Base-by-base conservation (phyloP, 2,329 filamentous ascomycete genomes). In the Verticillium albo-atrum region DNA sequence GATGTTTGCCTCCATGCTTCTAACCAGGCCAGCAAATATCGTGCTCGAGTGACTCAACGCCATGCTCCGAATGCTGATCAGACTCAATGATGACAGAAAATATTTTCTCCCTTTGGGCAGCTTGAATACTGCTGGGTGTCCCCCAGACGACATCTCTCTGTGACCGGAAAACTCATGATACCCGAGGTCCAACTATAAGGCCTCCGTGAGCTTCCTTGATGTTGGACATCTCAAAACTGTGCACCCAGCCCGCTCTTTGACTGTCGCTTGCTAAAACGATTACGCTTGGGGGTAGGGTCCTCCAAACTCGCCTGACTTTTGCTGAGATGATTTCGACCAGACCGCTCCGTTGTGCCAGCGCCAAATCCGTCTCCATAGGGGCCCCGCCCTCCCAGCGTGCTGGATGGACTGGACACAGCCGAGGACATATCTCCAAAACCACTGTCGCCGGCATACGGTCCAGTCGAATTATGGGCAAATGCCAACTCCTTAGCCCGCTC, bases 191-290 rank as follows among this genome's bases (percentile, higher is more conserved):
- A 12, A 10, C 42, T 3, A 23, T 20, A 20, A 20, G 5, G 42
- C 9, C 12, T 23, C 25, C 20, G 25, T 50, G n/a, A 10, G 42
- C 20, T 20, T 50, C 12, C 14, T 20, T 23, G 6, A 12, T 23
- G 3, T 32, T 7, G 20, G 42, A 50, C 14, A 25, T 30, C 52
- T 76, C 70, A 96, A 71, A 97, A 97, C 56, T 91, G 90, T 55
- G 93, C 90, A 28, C 92, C 92, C 55, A 97, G 83, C n/a, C 94
- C 93, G 72, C 92, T 97, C 77, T 96, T 96, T 17, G 91, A 96
- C 75, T 97, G 92, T 66, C 94, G 83, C 76, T 95, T 95, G 77
- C 92, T 97, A 75, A 97, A 98, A 55, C 87, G 81, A 66, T 88
- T 86, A 55, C 82, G 78, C 71, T 84, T 87, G 14, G 78, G 70